Percentiles rank a stretch among this genome's conserved stretches.
These are phyloP conservation scores for Sarcomyxa edulis DNA, from an alignment of 768 basidiomycete species.

Conservation along the genomic window DNA sequence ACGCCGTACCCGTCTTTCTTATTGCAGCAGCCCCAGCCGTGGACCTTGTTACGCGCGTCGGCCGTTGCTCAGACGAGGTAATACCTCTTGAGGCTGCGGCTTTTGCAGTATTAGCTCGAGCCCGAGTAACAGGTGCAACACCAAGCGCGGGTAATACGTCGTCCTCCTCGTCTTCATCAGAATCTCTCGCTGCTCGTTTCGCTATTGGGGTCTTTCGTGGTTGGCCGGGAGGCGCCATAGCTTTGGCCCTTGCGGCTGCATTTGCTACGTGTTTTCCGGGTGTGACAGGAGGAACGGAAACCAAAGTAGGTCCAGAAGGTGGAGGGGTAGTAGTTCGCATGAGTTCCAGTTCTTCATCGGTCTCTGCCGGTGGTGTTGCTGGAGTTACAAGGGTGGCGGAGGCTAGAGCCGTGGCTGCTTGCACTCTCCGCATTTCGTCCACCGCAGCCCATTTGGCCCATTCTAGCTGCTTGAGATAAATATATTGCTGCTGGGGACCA, in stretches of 20 bases:
- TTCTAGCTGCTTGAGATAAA: constrained; percentile 91
- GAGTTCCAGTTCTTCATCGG: constrained; percentile 51
- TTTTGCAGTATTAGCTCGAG: constrained; percentile 33
- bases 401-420: constrained; percentile 28
- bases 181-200: constrained; percentile 65
- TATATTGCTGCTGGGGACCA: constrained; percentile 89
- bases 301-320: constrained; percentile 22
- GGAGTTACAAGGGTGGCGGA: constrained; percentile 56
- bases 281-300: constrained; percentile 61
- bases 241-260: constrained; percentile 65
- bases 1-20: constrained; percentile 42
- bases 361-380: constrained; percentile 77
- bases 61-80: constrained; percentile 67
- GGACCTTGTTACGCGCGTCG: constrained; percentile 70
- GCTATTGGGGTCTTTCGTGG: constrained; percentile 83
- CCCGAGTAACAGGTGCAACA: constrained; percentile 34
- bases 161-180: constrained; percentile 61
- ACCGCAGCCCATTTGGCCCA: constrained; percentile 92
- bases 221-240: constrained; percentile 75
- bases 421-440: constrained; percentile 65
- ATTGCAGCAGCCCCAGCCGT: constrained; percentile 52
- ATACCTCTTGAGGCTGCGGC: constrained; percentile 38
- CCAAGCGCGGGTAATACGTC: constrained; percentile 64
- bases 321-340: constrained; percentile 42
- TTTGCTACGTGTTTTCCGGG: constrained; percentile 72